These are phyloP conservation scores for Bertia moriformis DNA, from an alignment of 2,329 filamentous ascomycete genomes.

Conservation along the genomic window DNA sequence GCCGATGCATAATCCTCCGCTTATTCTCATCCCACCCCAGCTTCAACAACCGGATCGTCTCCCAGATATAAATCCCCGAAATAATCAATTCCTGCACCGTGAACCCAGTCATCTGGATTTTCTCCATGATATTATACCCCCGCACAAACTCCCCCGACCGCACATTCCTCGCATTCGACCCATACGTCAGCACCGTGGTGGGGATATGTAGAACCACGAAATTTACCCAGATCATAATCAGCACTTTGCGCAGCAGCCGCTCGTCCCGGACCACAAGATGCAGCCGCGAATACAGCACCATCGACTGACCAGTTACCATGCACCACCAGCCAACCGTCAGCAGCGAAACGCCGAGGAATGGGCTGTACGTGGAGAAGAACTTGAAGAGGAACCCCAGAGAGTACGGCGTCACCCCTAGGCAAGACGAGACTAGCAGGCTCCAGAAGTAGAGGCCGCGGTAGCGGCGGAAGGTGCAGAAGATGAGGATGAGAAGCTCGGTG, in stretches of 20 bases:
- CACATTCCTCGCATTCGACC: background rate
- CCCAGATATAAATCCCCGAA: background rate
- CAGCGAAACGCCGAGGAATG: background rate
- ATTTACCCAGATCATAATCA: background rate
- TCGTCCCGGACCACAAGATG: background rate
- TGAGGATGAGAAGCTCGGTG: slow-evolving; percentile 28
- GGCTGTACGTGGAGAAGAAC: slow-evolving; percentile 16
- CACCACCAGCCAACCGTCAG: background rate
- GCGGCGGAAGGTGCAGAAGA: slow-evolving; percentile 29
- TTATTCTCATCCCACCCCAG: background rate
- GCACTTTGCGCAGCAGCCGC: background rate
- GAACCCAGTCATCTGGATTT: background rate
- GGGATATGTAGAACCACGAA: background rate
- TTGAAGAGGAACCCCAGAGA: slow-evolving; percentile 29
- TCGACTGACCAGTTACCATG: background rate
- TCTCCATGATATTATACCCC: background rate
- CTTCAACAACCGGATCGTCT: background rate
- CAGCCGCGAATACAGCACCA: background rate
- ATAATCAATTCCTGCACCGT: background rate
- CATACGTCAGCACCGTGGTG: background rate
- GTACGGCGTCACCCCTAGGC: slow-evolving; percentile 24
- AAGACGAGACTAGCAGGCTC: slow-evolving; percentile 26
- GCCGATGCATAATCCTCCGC: background rate
- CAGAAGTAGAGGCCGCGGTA: slow-evolving; percentile 32
- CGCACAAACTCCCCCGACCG: background rate